phyloP scores from a whole-genome alignment of 2,329 filamentous ascomycete genomes.

The Aaosphaeria arxii region DNA sequence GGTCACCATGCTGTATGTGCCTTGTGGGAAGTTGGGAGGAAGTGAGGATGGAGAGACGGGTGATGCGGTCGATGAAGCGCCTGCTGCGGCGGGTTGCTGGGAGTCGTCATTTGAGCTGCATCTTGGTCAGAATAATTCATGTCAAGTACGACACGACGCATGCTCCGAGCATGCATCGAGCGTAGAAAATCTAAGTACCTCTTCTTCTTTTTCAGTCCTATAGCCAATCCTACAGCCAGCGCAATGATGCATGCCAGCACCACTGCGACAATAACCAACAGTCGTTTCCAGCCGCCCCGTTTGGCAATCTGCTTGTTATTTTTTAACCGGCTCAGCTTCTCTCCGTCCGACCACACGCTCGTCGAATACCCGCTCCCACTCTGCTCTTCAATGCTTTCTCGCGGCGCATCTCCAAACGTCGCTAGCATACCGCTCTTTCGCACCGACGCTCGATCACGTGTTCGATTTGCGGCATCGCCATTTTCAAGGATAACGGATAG shows the following conservation, averaged over 20 bases:
- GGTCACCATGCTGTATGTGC: slow-evolving; percentile 60
- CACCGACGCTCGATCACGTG: slow-evolving; percentile 15
- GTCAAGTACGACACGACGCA: background rate
- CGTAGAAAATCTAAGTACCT: background rate
- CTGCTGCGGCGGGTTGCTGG: background rate
- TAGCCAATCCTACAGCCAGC: slow-evolving; percentile 36
- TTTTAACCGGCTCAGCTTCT: slow-evolving; percentile 27
- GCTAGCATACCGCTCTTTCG: slow-evolving; percentile 20
- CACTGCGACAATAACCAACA: slow-evolving; percentile 33
- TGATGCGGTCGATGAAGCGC: slow-evolving; percentile 5
- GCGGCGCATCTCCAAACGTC: slow-evolving; percentile 24
- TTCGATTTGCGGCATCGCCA: slow-evolving; percentile 9
- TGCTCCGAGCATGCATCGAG: background rate
- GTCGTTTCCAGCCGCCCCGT: slow-evolving; percentile 39
- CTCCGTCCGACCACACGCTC: slow-evolving; percentile 36
- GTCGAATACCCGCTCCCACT: slow-evolving; percentile 28
- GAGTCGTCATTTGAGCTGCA: background rate
- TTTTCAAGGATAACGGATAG: slow-evolving; percentile 42
- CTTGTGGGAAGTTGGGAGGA: slow-evolving; percentile 54
- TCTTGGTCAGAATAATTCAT: background rate
- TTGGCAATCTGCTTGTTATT: slow-evolving; percentile 23
- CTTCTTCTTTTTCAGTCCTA: slow-evolving; percentile 41
- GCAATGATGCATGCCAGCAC: slow-evolving; percentile 36
- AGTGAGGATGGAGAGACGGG: slow-evolving; percentile 10
- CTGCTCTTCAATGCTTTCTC: slow-evolving; percentile 25